Percentiles rank a stretch among this genome's conserved stretches.
Evolutionary conservation across 352 stramenopile genomes (phyloP).

Genomic region (Pythium aristosporum): DNA sequence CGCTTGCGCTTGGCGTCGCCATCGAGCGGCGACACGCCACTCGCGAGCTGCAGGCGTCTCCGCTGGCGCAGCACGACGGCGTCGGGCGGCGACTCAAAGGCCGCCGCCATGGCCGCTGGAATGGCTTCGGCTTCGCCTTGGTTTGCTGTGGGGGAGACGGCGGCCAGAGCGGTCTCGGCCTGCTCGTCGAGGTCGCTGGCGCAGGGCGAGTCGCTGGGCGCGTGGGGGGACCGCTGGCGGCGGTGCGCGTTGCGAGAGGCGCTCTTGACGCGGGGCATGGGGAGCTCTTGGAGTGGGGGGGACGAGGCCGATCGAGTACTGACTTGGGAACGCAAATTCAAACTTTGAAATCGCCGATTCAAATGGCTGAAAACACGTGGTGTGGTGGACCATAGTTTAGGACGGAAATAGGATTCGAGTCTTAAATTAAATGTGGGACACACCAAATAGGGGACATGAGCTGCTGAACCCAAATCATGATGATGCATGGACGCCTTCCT

Average conservation of each 20-base stretch:
- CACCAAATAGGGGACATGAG: constrained; percentile 1
- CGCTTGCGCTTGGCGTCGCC: constrained; percentile 22
- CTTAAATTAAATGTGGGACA: background rate
- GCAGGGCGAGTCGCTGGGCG: constrained; percentile 7
- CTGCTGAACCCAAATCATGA: background rate
- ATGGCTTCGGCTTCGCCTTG: background rate
- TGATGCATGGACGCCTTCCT: too few species aligned
- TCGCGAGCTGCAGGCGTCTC: constrained; percentile 7
- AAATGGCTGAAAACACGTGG: constrained; percentile 12
- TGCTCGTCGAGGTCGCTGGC: constrained; percentile 6
- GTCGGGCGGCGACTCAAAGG: constrained; percentile 20
- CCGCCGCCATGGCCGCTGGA: background rate
- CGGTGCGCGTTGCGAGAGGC: constrained; percentile 18
- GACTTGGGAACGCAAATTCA: constrained; percentile 22
- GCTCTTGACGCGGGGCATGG: constrained; percentile 19
- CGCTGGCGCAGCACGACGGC: constrained; percentile 18
- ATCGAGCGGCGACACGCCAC: constrained; percentile 19
- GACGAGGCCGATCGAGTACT: constrained; percentile 4
- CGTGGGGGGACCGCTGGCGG: constrained; percentile 9
- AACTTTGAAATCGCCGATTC: constrained; percentile 26
- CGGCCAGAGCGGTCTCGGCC: background rate
- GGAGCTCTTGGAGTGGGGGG: background rate
- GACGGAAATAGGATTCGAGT: background rate
- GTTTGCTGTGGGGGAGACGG: background rate
- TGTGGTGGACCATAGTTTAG: constrained; percentile 6